phyloP scores from a whole-genome alignment of 768 basidiomycete species.

The Serendipita sp. region DNA sequence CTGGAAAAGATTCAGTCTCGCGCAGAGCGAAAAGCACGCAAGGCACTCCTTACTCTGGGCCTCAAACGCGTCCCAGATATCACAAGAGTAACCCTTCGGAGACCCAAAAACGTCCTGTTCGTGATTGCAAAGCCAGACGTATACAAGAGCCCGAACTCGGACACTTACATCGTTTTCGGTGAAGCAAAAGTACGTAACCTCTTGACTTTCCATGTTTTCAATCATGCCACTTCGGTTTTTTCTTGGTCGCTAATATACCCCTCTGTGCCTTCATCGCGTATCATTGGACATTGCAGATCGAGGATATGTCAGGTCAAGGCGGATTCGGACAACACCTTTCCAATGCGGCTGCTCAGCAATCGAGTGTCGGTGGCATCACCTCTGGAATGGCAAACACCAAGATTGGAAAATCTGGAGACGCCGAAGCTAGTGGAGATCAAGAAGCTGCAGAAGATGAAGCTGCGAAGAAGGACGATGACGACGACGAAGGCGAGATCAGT shows the following conservation, averaged over 20 bases:
- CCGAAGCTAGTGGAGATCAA: slow-evolving; percentile 64
- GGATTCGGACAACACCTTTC: slow-evolving; percentile 29
- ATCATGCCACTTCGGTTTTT: neutral
- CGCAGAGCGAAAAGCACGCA: slow-evolving; percentile 87
- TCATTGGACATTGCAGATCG: slow-evolving; percentile 33
- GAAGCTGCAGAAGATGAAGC: slow-evolving; percentile 71
- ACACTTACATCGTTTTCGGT: slow-evolving; percentile 98
- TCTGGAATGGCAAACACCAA: slow-evolving; percentile 19
- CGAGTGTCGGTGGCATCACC: slow-evolving; percentile 24
- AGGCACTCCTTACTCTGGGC: slow-evolving; percentile 79
- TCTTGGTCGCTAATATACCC: neutral
- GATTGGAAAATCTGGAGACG: slow-evolving; percentile 32
- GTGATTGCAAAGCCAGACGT: slow-evolving; percentile 90
- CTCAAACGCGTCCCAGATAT: slow-evolving; percentile 86
- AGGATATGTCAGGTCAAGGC: slow-evolving; percentile 39
- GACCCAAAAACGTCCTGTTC: slow-evolving; percentile 92
- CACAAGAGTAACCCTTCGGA: slow-evolving; percentile 83
- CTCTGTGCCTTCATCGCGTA: neutral
- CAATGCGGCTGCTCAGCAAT: slow-evolving; percentile 67
- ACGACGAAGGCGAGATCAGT: slow-evolving; percentile 70
- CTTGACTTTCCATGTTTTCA: neutral
- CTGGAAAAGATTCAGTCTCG: slow-evolving; percentile 90
- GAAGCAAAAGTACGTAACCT: slow-evolving; percentile 61
- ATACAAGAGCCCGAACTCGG: slow-evolving; percentile 92
- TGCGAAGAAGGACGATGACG: slow-evolving; percentile 63